A percentile compares a stretch with the other conserved stretches of the same genome.
These are phyloP conservation scores for Metschnikowia kofuensis DNA, from an alignment of 805 yeast species.

Conservation along the genomic window DNA sequence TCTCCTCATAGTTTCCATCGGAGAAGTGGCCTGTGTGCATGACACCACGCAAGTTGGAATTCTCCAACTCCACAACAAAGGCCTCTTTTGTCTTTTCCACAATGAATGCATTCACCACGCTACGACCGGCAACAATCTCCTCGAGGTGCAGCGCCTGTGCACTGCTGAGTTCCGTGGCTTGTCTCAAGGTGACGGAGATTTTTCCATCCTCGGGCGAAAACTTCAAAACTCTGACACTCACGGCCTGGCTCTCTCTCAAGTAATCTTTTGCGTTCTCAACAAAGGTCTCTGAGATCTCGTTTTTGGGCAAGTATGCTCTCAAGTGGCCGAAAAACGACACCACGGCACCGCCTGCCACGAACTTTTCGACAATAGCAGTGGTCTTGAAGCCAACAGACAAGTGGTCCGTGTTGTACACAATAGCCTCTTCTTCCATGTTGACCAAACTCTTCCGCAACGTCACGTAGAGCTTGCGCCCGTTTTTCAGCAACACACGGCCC, in stretches of 20 bases:
- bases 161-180: conserved; percentile 50
- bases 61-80: conserved; percentile 57
- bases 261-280: conserved; percentile 76
- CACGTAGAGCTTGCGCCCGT: conserved; percentile 50
- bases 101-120: conserved; percentile 56
- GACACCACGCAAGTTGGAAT: conserved; percentile 59
- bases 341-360: conserved; percentile 75
- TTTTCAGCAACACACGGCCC: conserved; percentile 63
- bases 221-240: conserved; percentile 59
- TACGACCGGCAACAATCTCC: conserved; percentile 55
- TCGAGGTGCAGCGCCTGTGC: conserved; percentile 46
- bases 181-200: conserved; percentile 71
- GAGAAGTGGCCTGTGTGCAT: conserved; percentile 71
- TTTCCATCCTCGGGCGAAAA: conserved; percentile 53
- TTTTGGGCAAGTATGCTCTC: conserved; percentile 77
- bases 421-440: conserved; percentile 54
- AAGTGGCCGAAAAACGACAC: conserved; percentile 79
- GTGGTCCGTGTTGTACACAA: conserved; percentile 38
- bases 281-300: conserved; percentile 87
- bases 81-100: conserved; percentile 77
- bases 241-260: conserved; percentile 80
- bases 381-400: conserved; percentile 50
- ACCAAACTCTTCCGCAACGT: conserved; percentile 86
- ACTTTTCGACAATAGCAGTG: conserved; percentile 68
- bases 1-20: conserved; percentile 72